Base-by-base conservation (phyloP, 2,329 filamentous ascomycete genomes). In the Cordyceps militaris region DNA sequence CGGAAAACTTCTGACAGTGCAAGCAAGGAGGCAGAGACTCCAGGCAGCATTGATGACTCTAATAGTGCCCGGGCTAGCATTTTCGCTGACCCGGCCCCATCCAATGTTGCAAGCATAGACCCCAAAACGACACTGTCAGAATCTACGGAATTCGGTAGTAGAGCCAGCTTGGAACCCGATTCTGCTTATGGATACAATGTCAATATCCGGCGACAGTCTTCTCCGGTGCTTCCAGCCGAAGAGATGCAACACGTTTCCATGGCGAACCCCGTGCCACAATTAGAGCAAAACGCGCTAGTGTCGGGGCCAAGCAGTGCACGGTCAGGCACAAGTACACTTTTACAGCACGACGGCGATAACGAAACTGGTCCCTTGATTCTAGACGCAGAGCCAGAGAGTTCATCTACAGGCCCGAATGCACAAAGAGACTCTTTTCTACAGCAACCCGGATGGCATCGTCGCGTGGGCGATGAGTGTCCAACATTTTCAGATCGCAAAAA, bases 381-480 rank as follows among this genome's bases (percentile, higher is more conserved):
- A 24, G 78, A 81, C 57, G 56, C 60, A 48, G 56, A 58, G 48
- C 46, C 40, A 59, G 59, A 49, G 59, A 66, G 40, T 55, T 53
- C 32, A 38, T 58, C 11, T 57, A 61, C 26, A 28, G 52, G 57
- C 11, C 23, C 32, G 13, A 34, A 28, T 24, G 23, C 49, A 4
- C 43, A 34, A 42, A 53, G 42, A 58, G 44, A 11, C 44, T 59
- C 14, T 57, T 61, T 40, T 40, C 56, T 51, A 46, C 55, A 43
- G 36, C 57, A 51, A 24, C 59, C 59, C 32, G 59, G 62, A 36
- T 85, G 82, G 76, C 81, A 86, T 65, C 75, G 73, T 36, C 79
- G 83, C 2, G 71, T 86, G 49, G 84, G 84, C 24, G 80, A 86
- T 46, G 72, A 79, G 23, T 79, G 79, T 56, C 81, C 80, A 23